These are phyloP conservation scores for Fusarium anguioides DNA, from an alignment of 2,329 filamentous ascomycete genomes.

Conservation along the genomic window DNA sequence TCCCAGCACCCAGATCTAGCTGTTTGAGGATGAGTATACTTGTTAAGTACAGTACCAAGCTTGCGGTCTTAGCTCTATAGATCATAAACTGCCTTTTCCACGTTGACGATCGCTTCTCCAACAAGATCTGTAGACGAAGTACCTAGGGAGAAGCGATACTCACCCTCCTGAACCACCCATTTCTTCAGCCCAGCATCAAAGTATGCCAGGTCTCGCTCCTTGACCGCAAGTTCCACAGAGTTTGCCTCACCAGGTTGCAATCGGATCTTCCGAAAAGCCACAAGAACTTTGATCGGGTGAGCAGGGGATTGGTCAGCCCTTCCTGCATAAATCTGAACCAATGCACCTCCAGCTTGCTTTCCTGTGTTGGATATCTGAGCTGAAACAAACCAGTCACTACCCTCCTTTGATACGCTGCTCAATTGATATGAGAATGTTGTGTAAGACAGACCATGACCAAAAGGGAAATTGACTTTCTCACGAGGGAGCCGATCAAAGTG, in stretches of 20 bases:
- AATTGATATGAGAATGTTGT: constrained; percentile 69
- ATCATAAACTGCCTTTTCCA: background rate
- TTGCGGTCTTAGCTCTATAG: constrained; percentile 1
- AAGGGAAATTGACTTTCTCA: constrained; percentile 69
- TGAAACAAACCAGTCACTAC: constrained; percentile 58
- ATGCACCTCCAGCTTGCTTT: constrained; percentile 55
- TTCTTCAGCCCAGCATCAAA: constrained; percentile 40
- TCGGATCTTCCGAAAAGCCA: constrained; percentile 47
- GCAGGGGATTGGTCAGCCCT: constrained; percentile 11
- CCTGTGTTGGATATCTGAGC: constrained; percentile 70
- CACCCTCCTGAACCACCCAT: constrained; percentile 46
- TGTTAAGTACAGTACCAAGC: too few relatives aligned
- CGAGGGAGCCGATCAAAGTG: constrained; percentile 69
- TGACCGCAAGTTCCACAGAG: constrained; percentile 24
- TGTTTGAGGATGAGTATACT: too few relatives aligned
- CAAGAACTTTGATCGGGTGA: constrained; percentile 47
- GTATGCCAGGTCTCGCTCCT: constrained; percentile 44
- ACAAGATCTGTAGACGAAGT: constrained; percentile 41
- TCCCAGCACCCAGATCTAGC: too few relatives aligned
- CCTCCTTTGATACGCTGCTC: constrained; percentile 48
- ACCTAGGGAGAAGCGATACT: constrained; percentile 45
- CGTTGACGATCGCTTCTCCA: background rate
- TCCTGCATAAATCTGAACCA: constrained; percentile 65
- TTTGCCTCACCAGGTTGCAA: constrained; percentile 37
- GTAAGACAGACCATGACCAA: constrained; percentile 75